Conservation (phyloP, 2,329 filamentous ascomycete genomes). For the Fusarium setosum region DNA sequence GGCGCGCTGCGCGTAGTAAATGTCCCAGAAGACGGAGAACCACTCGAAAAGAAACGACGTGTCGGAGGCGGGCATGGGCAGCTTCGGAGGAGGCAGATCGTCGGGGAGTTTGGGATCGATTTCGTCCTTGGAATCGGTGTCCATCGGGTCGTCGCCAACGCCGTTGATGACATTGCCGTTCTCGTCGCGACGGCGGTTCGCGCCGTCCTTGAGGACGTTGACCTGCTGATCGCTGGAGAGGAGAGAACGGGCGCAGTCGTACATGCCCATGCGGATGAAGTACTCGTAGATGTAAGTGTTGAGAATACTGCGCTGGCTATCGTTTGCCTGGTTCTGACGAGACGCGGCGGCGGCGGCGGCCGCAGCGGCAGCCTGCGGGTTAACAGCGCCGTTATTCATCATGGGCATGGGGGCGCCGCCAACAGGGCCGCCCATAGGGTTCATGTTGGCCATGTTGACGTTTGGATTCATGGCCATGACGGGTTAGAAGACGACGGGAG, state of each 20-base stretch:
- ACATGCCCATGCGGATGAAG: slow-evolving; percentile 87
- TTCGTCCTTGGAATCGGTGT: slow-evolving; percentile 85
- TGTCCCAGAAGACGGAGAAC: slow-evolving; percentile 98
- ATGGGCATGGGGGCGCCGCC: slow-evolving; percentile 70
- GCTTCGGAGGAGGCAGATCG: slow-evolving; percentile 81
- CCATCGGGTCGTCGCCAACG: slow-evolving; percentile 79
- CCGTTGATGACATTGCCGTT: slow-evolving; percentile 77
- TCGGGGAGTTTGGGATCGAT: slow-evolving; percentile 78
- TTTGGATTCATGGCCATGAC: slow-evolving; percentile 67
- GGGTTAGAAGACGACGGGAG: slow-evolving; percentile 33
- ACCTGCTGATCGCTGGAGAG: slow-evolving; percentile 74
- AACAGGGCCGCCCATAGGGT: slow-evolving; percentile 74
- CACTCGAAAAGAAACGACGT: slow-evolving; percentile 95
- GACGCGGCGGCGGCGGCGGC: slow-evolving; percentile 46
- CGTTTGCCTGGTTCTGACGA: slow-evolving; percentile 56
- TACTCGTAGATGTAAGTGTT: slow-evolving; percentile 95
- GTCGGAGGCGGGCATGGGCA: slow-evolving; percentile 73
- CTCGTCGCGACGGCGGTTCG: slow-evolving; percentile 73
- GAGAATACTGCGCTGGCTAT: slow-evolving; percentile 67
- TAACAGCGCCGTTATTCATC: slow-evolving; percentile 70
- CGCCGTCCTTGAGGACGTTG: slow-evolving; percentile 75
- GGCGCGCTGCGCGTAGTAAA: slow-evolving; percentile 84
- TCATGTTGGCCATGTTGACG: slow-evolving; percentile 75
- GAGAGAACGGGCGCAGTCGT: slow-evolving; percentile 83
- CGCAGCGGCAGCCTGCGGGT: slow-evolving; percentile 48